Percentiles rank a stretch among this genome's conserved stretches.
Evolutionary conservation across 2,329 filamentous ascomycete genomes (phyloP).

Genomic region (Colletotrichum sp.): DNA sequence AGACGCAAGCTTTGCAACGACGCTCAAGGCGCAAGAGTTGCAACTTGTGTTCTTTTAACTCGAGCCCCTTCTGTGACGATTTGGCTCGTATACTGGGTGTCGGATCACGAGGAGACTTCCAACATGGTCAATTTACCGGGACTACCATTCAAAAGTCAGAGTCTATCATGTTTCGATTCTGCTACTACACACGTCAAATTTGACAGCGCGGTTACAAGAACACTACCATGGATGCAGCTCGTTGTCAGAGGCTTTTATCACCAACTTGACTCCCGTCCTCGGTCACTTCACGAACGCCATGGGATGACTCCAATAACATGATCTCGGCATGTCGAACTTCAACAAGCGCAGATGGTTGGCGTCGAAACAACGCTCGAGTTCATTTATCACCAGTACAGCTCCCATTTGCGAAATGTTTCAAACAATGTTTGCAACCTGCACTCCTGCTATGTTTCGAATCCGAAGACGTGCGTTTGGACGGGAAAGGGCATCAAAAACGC

Average conservation of each 20-base stretch:
- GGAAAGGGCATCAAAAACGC: not conserved
- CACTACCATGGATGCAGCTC: not conserved
- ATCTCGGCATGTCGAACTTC: not conserved
- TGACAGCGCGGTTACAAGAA: not conserved
- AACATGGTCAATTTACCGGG: not conserved
- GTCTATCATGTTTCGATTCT: not conserved
- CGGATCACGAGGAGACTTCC: not conserved
- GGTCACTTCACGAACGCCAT: not conserved
- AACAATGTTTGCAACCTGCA: not conserved
- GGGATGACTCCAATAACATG: not conserved
- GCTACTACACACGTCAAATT: not conserved
- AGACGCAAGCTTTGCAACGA: not conserved
- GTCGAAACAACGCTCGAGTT: not conserved
- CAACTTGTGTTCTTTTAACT: not conserved
- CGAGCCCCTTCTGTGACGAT: accelerated
- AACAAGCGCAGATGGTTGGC: not conserved
- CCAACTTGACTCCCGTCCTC: not conserved
- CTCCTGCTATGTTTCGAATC: not conserved
- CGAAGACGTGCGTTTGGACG: not conserved
- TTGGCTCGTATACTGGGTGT: not conserved
- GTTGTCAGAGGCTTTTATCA: not conserved
- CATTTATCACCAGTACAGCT: not conserved
- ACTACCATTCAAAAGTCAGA: not conserved
- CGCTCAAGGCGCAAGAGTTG: not conserved
- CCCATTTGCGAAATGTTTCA: not conserved